Percentiles rank a stretch among this genome's conserved stretches.
Evolutionary conservation across 345 rosid species (phyloP).

Genomic region (Brassica napus): Da-Ae NC_063451.1:13657501-13658000

Average conservation of each 20-base stretch:
- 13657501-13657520: slow-evolving; percentile 63
- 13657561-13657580: slow-evolving; percentile 45
- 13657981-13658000: slow-evolving; percentile 30
- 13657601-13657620: slow-evolving; percentile 32
- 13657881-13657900: not conserved
- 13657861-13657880: not conserved
- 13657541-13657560: slow-evolving; percentile 69
- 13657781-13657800: not conserved
- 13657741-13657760: slow-evolving; percentile 18
- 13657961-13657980: not conserved
- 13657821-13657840: not conserved
- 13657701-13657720: slow-evolving; percentile 27
- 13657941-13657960: slow-evolving; percentile 4
- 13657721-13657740: slow-evolving; percentile 41
- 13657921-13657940: slow-evolving; percentile 34
- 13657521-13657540: slow-evolving; percentile 48
- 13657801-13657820: not conserved
- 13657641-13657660: not conserved
- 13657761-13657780: not conserved
- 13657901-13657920: slow-evolving; percentile 23
- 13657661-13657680: slow-evolving; percentile 6
- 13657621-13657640: slow-evolving; percentile 12
- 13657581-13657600: slow-evolving; percentile 36
- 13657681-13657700: slow-evolving; percentile 35
- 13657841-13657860: too few relatives aligned